Percentiles rank a stretch among this genome's conserved stretches.
Conservation (phyloP, 1,284 basidiomycete genomes). For the Malassezia furfur region DNA sequence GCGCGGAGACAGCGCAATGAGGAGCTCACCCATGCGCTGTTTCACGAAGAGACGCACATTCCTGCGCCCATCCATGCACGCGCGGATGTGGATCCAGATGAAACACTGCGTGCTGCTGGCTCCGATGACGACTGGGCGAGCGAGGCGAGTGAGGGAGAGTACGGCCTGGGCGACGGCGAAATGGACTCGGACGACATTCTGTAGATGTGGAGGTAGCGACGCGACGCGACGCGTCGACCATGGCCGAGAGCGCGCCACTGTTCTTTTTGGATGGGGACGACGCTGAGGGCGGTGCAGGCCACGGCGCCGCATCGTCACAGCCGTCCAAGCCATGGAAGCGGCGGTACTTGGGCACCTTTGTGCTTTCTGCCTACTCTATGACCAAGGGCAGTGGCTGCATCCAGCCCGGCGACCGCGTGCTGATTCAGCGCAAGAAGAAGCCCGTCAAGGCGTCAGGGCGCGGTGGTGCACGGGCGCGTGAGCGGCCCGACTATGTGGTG, state of each 20-base stretch:
- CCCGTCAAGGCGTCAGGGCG: background rate
- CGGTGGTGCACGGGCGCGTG: slow-evolving; percentile 4
- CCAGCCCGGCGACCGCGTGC: slow-evolving; percentile 32
- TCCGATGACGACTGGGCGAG: slow-evolving; percentile 25
- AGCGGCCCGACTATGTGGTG: slow-evolving; percentile 31
- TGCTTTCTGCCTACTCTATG: slow-evolving; percentile 40
- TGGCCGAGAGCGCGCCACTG: slow-evolving; percentile 12
- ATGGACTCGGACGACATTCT: slow-evolving; percentile 23
- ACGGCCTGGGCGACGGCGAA: slow-evolving; percentile 21
- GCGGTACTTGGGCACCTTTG: slow-evolving; percentile 39
- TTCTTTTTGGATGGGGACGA: slow-evolving; percentile 12
- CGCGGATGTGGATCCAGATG: slow-evolving; percentile 7
- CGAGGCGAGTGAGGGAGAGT: slow-evolving; percentile 21
- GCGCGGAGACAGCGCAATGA: background rate
- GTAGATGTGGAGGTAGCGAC: slow-evolving; percentile 10
- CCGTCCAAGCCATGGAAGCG: slow-evolving; percentile 8
- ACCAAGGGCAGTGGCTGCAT: slow-evolving; percentile 38
- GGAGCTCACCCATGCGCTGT: background rate
- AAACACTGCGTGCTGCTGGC: background rate
- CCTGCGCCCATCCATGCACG: background rate
- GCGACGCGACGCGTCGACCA: background rate
- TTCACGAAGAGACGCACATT: background rate
- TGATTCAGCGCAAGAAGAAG: slow-evolving; percentile 34
- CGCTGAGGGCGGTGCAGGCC: background rate
- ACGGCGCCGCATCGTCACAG: background rate